These are phyloP conservation scores for Quambalaria eucalypti DNA, from an alignment of 1,284 basidiomycete genomes.

Conservation along the genomic window DNA sequence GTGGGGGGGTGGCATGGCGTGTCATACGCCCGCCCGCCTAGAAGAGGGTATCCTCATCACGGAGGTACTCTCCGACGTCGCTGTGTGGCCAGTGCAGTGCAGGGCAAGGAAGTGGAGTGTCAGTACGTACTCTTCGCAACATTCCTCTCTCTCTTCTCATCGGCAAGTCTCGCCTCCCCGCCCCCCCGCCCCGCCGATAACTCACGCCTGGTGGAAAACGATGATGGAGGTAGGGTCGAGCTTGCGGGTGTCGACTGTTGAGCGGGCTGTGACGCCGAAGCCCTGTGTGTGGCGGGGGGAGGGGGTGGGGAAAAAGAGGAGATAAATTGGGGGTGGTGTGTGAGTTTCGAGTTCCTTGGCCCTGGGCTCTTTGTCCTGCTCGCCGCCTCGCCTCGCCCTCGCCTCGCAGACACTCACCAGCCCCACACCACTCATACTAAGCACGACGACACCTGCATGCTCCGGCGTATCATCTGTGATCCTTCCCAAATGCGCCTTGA, in stretches of 20 bases:
- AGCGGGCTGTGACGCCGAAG: constrained; percentile 93
- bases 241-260: constrained; percentile 91
- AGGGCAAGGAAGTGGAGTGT: background rate
- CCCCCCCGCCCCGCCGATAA: constrained; percentile 4
- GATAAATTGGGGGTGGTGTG: background rate
- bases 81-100: background rate
- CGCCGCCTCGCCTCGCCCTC: too few relatives aligned
- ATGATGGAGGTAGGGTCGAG: constrained; percentile 96
- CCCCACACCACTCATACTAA: constrained; percentile 87
- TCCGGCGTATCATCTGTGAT: constrained; percentile 99
- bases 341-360: background rate
- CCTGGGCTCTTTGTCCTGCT: background rate
- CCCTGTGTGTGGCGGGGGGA: constrained; percentile 55
- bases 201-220: constrained; percentile 95
- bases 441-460: constrained; percentile 95
- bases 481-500: constrained; percentile 96
- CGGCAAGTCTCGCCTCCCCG: background rate
- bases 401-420: constrained; percentile 57
- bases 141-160: background rate
- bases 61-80: constrained; percentile 44
- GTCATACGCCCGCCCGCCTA: background rate
- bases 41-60: constrained; percentile 24
- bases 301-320: background rate
- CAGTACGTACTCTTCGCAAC: background rate
- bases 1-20: too few relatives aligned